Evolutionary conservation across 2,329 filamentous ascomycete species (phyloP).

Genomic region (Cadophora sp.): DNA sequence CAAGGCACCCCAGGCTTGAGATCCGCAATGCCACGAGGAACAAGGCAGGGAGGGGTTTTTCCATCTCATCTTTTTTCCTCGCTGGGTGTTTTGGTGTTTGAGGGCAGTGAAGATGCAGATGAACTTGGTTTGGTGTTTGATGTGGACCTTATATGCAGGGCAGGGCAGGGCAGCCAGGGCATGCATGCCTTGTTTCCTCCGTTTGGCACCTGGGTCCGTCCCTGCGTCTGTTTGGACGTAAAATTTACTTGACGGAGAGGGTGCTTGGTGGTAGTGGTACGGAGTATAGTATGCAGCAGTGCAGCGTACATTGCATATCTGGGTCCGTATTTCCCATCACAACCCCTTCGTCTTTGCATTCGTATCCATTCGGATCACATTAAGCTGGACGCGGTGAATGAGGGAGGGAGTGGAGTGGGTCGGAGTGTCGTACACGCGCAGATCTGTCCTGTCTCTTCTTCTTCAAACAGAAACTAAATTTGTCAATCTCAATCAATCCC

Average conservation of each 20-base stretch:
- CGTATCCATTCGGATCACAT: too few relatives aligned
- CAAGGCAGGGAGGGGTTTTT: not conserved
- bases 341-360: not conserved
- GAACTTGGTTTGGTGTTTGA: not conserved
- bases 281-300: not conserved
- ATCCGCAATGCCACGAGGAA: not conserved
- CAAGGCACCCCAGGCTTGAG: not conserved
- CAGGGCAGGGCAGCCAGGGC: not conserved
- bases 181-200: not conserved
- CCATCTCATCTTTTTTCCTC: conserved; percentile 6
- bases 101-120: not conserved
- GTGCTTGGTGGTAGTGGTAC: too few relatives aligned
- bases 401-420: too few relatives aligned
- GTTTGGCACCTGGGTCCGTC: not conserved
- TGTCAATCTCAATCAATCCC: not conserved
- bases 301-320: conserved; percentile 12
- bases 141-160: not conserved
- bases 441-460: not conserved
- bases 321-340: conserved; percentile 14
- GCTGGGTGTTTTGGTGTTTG: not conserved
- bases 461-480: not conserved
- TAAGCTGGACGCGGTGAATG: too few relatives aligned
- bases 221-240: not conserved
- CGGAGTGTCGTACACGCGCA: not conserved
- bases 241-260: too few relatives aligned